Percentiles rank a stretch among this genome's conserved stretches.
These are phyloP conservation scores for Colletotrichum scovillei DNA, from an alignment of 2,329 filamentous ascomycete genomes.

Conservation along the genomic window DNA sequence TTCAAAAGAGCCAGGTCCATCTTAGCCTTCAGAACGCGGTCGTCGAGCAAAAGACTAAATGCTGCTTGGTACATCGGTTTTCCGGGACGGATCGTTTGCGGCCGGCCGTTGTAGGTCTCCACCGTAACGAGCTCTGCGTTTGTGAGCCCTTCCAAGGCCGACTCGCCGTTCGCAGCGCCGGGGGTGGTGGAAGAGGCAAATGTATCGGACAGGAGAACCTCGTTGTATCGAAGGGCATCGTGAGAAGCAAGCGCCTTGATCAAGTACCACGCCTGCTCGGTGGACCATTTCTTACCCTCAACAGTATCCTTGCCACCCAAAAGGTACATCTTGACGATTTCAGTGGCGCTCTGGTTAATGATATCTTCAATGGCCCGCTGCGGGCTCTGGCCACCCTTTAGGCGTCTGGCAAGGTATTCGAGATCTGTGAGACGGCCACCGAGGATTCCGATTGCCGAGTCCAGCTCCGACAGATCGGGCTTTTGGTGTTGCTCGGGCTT, in stretches of 20 bases:
- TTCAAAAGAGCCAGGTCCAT: slow-evolving; percentile 78
- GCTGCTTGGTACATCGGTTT: slow-evolving; percentile 89
- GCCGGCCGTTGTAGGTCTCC: slow-evolving; percentile 78
- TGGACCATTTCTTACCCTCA: slow-evolving; percentile 75
- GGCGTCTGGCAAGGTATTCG: slow-evolving; percentile 90
- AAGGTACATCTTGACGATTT: slow-evolving; percentile 94
- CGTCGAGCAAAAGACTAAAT: slow-evolving; percentile 77
- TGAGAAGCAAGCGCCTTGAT: slow-evolving; percentile 81
- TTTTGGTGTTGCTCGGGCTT: slow-evolving; percentile 42
- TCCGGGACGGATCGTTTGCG: slow-evolving; percentile 80
- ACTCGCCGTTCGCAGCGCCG: slow-evolving; percentile 72
- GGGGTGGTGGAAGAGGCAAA: slow-evolving; percentile 70
- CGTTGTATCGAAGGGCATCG: slow-evolving; percentile 82
- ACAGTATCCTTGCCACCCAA: slow-evolving; percentile 65
- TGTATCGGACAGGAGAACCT: slow-evolving; percentile 80
- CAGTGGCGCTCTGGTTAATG: slow-evolving; percentile 86
- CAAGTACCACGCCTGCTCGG: slow-evolving; percentile 90
- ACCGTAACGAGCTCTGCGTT: slow-evolving; percentile 89
- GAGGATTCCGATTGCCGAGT: slow-evolving; percentile 82
- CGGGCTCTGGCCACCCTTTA: slow-evolving; percentile 88
- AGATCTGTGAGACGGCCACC: slow-evolving; percentile 96
- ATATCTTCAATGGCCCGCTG: slow-evolving; percentile 87
- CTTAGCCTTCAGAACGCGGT: slow-evolving; percentile 78
- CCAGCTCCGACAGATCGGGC: slow-evolving; percentile 75
- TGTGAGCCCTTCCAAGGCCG: slow-evolving; percentile 81